phyloP scores from a whole-genome alignment of 805 yeast genomes.

The Yarrowia sp. region DNA sequence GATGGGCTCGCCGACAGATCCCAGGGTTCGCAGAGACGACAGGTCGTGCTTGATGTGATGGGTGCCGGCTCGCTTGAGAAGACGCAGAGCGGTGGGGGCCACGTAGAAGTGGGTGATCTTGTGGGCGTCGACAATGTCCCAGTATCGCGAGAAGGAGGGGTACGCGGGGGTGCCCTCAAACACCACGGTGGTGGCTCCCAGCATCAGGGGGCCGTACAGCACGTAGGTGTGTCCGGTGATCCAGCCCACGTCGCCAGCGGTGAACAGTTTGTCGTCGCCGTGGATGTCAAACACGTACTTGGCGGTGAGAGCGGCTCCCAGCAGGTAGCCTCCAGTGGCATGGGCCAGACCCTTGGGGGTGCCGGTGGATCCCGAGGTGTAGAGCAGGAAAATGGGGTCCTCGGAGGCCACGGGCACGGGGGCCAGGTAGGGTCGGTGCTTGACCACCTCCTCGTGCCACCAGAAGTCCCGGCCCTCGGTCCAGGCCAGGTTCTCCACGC shows the following conservation, averaged over 20 bases:
- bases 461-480: conserved; percentile 82
- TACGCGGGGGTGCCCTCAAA: conserved; percentile 98
- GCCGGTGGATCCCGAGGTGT: conserved; percentile 98
- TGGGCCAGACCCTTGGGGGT: conserved; percentile 98
- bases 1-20: conserved; percentile 98
- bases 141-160: conserved; percentile 93
- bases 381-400: conserved; percentile 93
- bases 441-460: conserved; percentile 91
- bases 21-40: conserved; percentile 86
- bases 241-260: conserved; percentile 99
- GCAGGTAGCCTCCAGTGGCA: conserved; percentile 89
- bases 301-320: conserved; percentile 91
- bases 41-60: conserved; percentile 82
- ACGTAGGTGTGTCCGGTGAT: conserved; percentile 98
- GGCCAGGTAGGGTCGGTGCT: conserved; percentile 84
- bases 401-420: conserved; percentile 88
- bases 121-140: conserved; percentile 93
- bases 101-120: conserved; percentile 95
- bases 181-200: conserved; percentile 90
- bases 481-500: conserved; percentile 70
- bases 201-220: conserved; percentile 86
- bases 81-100: conserved; percentile 96
- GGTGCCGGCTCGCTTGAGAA: conserved; percentile 89
- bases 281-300: conserved; percentile 94
- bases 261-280: conserved; percentile 84